Conservation (phyloP, 78 protist genomes). For the Dictyostelium brefeldianum region DNA sequence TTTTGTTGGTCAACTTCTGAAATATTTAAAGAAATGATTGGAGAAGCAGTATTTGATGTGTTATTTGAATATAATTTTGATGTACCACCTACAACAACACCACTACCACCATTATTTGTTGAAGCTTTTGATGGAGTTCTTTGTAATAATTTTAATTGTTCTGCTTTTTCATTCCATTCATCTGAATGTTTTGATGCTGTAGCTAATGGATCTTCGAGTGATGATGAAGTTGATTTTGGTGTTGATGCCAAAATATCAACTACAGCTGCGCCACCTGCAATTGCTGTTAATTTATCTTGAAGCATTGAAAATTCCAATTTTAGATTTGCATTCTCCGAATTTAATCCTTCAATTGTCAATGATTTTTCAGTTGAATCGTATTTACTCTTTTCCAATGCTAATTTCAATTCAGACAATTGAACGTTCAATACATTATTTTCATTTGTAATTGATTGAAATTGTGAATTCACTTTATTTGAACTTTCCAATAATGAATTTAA, state of each 20-base stretch:
- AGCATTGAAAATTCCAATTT: conserved; percentile 18
- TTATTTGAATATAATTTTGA: neutral
- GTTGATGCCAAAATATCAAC: neutral
- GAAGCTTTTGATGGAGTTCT: conserved; percentile 48
- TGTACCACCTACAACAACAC: neutral
- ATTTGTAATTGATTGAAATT: conserved; percentile 12
- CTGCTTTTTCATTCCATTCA: conserved; percentile 68
- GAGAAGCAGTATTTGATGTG: neutral
- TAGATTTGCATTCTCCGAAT: conserved; percentile 26
- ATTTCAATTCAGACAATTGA: conserved; percentile 55
- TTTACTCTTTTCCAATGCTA: conserved; percentile 36
- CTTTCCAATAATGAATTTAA: conserved; percentile 18
- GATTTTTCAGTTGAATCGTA: conserved; percentile 39
- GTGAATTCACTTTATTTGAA: neutral
- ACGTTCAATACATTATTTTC: conserved; percentile 33
- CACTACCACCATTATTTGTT: neutral
- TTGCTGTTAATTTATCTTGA: neutral
- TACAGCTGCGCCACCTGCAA: neutral
- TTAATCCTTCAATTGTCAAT: conserved; percentile 30
- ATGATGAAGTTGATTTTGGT: neutral
- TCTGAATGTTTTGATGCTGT: conserved; percentile 10
- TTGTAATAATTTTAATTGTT: conserved; percentile 58
- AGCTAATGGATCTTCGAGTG: neutral
- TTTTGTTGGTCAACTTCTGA: neutral
- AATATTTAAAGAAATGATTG: conserved; percentile 6